These are phyloP conservation scores for Ceratocystis papillata DNA, from an alignment of 2,329 filamentous ascomycete genomes.

Conservation along the genomic window DNA sequence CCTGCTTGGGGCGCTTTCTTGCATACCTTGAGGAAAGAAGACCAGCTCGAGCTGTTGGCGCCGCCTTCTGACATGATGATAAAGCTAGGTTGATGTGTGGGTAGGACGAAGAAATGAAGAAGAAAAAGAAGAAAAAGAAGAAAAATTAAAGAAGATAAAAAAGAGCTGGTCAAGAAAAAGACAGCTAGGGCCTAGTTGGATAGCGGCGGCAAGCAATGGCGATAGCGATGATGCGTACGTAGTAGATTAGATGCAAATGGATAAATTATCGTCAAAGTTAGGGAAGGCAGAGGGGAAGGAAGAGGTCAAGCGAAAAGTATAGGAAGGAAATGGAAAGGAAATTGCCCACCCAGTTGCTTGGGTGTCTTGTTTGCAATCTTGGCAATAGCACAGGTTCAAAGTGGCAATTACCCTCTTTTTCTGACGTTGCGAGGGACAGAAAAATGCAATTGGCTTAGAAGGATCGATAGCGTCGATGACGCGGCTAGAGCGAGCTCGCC, in stretches of 20 bases:
- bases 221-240: no score
- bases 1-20: not conserved
- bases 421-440: not conserved
- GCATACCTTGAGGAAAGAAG: conserved; percentile 42
- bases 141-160: not conserved
- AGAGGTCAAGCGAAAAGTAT: no score
- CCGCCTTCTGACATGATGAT: conserved; percentile 24
- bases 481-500: not conserved
- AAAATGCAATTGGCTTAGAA: not conserved
- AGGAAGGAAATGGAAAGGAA: no score
- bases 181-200: no score
- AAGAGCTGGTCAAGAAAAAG: no score
- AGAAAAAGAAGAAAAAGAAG: not conserved
- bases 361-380: not conserved
- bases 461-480: conserved; percentile 13
- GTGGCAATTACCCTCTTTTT: conserved; percentile 12
- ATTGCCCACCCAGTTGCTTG: not conserved
- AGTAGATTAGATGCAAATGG: no score
- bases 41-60: conserved; percentile 40
- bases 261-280: no score
- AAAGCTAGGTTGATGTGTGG: conserved; percentile 5
- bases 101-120: conserved; percentile 4
- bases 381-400: not conserved
- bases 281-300: no score
- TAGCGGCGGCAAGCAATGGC: no score